Conservation (phyloP, 257 asterid genomes). For the Petunia secreta region DNA sequence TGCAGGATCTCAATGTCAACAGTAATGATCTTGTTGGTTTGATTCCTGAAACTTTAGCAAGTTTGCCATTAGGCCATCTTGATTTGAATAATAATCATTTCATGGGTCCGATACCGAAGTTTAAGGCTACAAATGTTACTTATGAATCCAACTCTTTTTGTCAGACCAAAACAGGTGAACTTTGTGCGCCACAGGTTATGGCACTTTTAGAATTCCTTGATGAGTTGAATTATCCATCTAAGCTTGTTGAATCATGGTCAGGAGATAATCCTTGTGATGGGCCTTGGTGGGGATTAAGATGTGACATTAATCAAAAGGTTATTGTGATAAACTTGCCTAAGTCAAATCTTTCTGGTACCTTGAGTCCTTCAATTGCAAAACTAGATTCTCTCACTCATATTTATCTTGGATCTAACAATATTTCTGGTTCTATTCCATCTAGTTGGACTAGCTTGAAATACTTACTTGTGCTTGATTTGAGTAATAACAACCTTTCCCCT, state of each 20-base stretch:
- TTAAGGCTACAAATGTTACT: conserved; percentile 56
- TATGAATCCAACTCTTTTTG: conserved; percentile 66
- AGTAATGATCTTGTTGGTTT: conserved; percentile 77
- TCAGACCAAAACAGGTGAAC: conserved; percentile 46
- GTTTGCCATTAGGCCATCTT: conserved; percentile 49
- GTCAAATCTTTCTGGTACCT: conserved; percentile 62
- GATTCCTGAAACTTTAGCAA: conserved; percentile 59
- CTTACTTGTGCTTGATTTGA: conserved; percentile 59
- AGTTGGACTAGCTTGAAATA: conserved; percentile 69
- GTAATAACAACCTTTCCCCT: conserved; percentile 66
- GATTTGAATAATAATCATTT: conserved; percentile 82
- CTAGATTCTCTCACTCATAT: conserved; percentile 64
- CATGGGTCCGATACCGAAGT: conserved; percentile 78
- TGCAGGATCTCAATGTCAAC: conserved; percentile 68
- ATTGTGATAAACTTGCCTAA: conserved; percentile 55
- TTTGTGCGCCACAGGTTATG: conserved; percentile 66
- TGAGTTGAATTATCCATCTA: conserved; percentile 66
- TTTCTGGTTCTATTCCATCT: conserved; percentile 65
- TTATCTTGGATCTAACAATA: conserved; percentile 59
- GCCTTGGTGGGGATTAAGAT: conserved; percentile 76
- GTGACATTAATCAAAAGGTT: conserved; percentile 55
- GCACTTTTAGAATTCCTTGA: conserved; percentile 75
- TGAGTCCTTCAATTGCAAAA: conserved; percentile 67
- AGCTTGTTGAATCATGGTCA: conserved; percentile 71
- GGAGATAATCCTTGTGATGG: conserved; percentile 70